phyloP scores from a whole-genome alignment of 176 grass and related monocot genomes.

The Carex littledalei region DNA sequence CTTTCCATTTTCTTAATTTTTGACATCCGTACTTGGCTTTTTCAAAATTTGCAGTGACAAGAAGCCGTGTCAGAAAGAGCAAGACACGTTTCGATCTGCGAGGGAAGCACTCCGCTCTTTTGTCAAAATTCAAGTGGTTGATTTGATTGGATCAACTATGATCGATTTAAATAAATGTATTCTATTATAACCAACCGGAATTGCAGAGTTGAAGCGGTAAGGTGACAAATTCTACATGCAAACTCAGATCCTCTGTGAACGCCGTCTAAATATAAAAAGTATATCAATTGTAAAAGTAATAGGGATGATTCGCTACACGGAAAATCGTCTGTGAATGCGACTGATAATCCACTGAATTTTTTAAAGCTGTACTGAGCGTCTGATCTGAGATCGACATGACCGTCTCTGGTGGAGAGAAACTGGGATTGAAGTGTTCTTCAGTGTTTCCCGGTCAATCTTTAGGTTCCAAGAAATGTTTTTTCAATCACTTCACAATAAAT shows the following conservation, averaged over 20 bases:
- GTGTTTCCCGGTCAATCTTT: neutral
- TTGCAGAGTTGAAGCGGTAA: neutral
- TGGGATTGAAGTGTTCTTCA: neutral
- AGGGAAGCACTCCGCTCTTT: neutral
- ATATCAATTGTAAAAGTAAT: no score
- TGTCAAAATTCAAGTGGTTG: neutral
- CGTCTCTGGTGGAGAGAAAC: neutral
- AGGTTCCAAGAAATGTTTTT: neutral
- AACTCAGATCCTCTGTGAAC: neutral
- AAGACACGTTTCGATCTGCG: slow-evolving; percentile 6
- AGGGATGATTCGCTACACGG: neutral
- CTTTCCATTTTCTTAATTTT: neutral
- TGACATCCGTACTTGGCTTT: neutral
- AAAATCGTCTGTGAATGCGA: neutral
- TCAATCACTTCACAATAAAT: slow-evolving; percentile 19
- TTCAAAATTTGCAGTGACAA: neutral
- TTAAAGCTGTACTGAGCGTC: neutral
- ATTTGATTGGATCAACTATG: slow-evolving; percentile 3
- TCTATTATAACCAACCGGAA: neutral
- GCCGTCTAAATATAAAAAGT: neutral
- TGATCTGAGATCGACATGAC: neutral
- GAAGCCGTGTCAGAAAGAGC: neutral
- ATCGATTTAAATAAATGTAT: neutral
- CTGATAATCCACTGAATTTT: neutral
- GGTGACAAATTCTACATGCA: neutral